Base-by-base conservation (phyloP, 805 yeast genomes). In the Saccharomyces mikatae region DNA sequence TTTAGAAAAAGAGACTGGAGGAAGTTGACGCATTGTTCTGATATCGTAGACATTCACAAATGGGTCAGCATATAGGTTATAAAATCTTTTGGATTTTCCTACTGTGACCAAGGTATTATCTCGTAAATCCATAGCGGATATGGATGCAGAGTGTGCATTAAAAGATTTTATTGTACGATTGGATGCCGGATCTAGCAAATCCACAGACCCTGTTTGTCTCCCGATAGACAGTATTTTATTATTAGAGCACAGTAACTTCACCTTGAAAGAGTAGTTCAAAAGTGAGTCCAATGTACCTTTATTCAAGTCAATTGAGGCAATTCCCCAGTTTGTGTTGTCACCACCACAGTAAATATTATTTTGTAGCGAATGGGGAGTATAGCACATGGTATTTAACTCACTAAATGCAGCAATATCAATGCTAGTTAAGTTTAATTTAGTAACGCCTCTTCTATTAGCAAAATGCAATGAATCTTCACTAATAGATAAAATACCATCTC, bases 1-100 rank as follows among this genome's bases (percentile, higher is more conserved):
- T 46, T 69, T 67, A 80, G 95, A 90, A 63, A 90, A 89, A 3
- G 97, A 82, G 6, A 92, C 76, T 2, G 97, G 97, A 0, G 95
- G 75, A 53, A 84, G 70, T 1, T 90, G 78, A 52, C 80, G 78
- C 80, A 87, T 75, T 54, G 82, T 79, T 57, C 95, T 78, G 30
- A 89, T 68, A 68, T 94, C 98, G 67, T 82, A 89, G 22, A 89
- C 82, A 60, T 84, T 84, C 22, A 92, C 90, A 57, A 92, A 76
- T 0, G 96, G 92, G 65, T 94, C 98, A 8, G 82, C 76, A 21
- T 78, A 70, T 53, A 75, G 75, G 6, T 77, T 74, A 49, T 83
- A 82, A 51, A 82, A 80, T 49, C 89, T 80, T 26, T 82, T 71
- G 0, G 91, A 81, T 59, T 82, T 84, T 22, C 97, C 97, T 54